phyloP scores from a whole-genome alignment of 805 yeast species.

The Metschnikowia dekortorum region DNA sequence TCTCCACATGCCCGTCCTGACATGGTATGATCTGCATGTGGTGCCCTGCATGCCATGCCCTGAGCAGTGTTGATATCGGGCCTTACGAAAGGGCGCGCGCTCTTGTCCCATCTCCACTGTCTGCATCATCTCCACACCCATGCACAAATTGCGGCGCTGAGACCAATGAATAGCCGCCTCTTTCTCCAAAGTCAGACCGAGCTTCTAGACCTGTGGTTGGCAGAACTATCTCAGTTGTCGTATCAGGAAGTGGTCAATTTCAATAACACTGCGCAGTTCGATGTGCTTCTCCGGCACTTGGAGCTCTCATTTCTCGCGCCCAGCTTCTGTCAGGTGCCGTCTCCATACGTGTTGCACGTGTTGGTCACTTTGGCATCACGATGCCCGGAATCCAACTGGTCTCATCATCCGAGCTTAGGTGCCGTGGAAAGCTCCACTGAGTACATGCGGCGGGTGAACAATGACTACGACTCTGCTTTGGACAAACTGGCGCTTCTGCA shows the following conservation, averaged over 20 bases:
- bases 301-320: constrained; percentile 17
- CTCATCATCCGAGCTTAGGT: constrained; percentile 17
- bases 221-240: constrained; percentile 16
- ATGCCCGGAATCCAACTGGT: constrained; percentile 24
- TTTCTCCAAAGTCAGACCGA: constrained; percentile 17
- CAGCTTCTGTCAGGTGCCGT: constrained; percentile 20
- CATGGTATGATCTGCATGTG: too few relatives aligned
- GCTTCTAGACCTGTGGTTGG: constrained; percentile 20
- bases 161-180: not conserved
- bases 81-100: not conserved
- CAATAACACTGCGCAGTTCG: constrained; percentile 26
- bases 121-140: not conserved
- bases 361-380: constrained; percentile 31
- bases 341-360: constrained; percentile 23
- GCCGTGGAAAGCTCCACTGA: constrained; percentile 21
- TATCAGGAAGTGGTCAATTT: constrained; percentile 18
- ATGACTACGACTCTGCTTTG: constrained; percentile 17
- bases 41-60: too few relatives aligned
- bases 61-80: too few relatives aligned
- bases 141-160: too few relatives aligned
- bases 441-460: constrained; percentile 17
- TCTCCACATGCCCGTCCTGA: too few relatives aligned
- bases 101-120: not conserved
- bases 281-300: constrained; percentile 23
- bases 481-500: constrained; percentile 20